phyloP scores from a whole-genome alignment of 495 filamentous ascomycete genomes.

The Schizothecium vesticola region DNA sequence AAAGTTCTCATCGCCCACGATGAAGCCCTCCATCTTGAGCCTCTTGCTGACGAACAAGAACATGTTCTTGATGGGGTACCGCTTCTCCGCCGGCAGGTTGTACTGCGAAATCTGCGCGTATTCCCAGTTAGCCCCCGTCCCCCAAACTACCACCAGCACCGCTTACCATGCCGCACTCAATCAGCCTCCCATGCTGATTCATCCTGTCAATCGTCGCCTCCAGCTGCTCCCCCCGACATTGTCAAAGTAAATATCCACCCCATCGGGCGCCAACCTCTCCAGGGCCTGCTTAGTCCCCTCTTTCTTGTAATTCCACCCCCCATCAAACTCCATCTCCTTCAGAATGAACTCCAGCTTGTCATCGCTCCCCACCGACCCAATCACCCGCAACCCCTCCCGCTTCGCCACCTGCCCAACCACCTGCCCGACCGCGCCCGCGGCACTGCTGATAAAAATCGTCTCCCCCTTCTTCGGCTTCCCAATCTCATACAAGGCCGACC shows the following conservation, averaged over 20 bases:
- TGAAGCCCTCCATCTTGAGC: conserved; percentile 65
- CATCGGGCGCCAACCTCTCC: conserved; percentile 67
- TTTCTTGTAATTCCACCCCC: conserved; percentile 65
- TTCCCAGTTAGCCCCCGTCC: conserved; percentile 16
- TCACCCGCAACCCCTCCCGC: conserved; percentile 78
- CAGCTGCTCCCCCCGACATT: conserved; percentile 90
- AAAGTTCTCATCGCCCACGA: conserved; percentile 58
- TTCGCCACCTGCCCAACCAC: conserved; percentile 82
- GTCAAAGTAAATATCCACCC: conserved; percentile 93
- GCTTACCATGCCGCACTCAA: conserved; percentile 50
- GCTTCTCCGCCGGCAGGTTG: conserved; percentile 54
- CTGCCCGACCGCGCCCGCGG: conserved; percentile 79
- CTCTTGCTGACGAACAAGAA: conserved; percentile 43
- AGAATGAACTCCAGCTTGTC: conserved; percentile 64
- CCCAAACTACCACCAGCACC: no score
- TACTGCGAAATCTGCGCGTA: conserved; percentile 75
- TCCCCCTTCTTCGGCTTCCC: conserved; percentile 82
- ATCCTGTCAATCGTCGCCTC: conserved; percentile 67
- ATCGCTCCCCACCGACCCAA: conserved; percentile 61
- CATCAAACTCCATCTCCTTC: conserved; percentile 63
- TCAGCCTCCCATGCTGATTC: conserved; percentile 66
- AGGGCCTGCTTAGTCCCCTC: conserved; percentile 65
- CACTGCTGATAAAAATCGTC: conserved; percentile 80
- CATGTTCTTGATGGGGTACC: conserved; percentile 67
- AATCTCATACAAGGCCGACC: conserved; percentile 74